Evolutionary conservation across 2,329 filamentous ascomycete genomes (phyloP), one percentile per base, ranked within the genome.

Genomic region (Epichloe glyceriae): DNA sequence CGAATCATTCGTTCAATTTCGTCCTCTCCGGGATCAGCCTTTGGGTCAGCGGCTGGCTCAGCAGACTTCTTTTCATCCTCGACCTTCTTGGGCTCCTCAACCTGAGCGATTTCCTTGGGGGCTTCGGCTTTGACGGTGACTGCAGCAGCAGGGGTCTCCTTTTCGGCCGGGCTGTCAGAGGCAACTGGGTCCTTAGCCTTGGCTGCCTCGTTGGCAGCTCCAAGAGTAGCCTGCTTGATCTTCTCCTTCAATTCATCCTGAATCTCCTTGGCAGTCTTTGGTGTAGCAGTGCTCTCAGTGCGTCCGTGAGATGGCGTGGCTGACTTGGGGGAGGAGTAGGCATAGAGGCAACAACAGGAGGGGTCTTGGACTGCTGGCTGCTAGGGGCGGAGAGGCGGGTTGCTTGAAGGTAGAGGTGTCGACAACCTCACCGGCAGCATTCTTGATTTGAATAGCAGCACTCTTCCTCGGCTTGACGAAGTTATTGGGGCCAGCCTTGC

Each of bases 391-490:
- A 2, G 80, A 79, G 2, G 74, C 69, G 3, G 79, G 78, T 0
- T 77, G 66, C 64, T 80, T 80, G 54, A 78, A 69, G 50, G 69
- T 79, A 64, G 72, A 86, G 71, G 74, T 78, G 58, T 88, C 82
- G 12, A 96, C 73, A 33, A 82, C 79, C 63, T 93, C 88, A 55
- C 88, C 90, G 51, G 83, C 78, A 33, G 84, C 78, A 61, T 88
- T 87, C 74, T 88, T 94, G 73, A 96, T 95, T 46, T 82, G 75
- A 57, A 96, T 85, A 1, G 85, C 82, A 46, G 82, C 82, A 67
- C 80, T 88, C 73, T 85, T 87, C 64, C 73, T 74, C 34, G 71
- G 72, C 60, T 74, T 79, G 64, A 71, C 64, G 52, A 78, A 76
- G 53, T 66, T 68, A 39, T 67, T 69, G 14, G 70, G 67, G 3